Conservation (phyloP, 495 filamentous ascomycete species). For the Extremus antarcticus region DNA sequence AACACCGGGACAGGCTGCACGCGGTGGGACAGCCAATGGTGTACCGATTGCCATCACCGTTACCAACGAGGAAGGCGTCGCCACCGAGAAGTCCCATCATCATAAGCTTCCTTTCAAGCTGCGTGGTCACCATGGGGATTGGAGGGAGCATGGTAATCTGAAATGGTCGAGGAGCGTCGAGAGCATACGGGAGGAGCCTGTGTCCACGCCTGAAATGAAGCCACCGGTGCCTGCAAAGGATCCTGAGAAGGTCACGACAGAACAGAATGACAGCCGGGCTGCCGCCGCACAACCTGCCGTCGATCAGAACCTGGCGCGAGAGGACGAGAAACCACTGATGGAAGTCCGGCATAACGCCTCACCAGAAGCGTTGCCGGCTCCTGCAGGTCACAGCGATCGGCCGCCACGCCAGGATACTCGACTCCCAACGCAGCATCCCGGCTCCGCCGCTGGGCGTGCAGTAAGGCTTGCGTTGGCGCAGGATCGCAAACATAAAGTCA, state of each 20-base stretch:
- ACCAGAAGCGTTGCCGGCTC: conserved; percentile 33
- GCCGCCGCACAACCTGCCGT: not conserved
- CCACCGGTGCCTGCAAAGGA: not conserved
- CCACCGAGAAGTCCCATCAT: conserved; percentile 18
- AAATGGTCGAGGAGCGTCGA: conserved; percentile 7
- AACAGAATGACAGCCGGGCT: not conserved
- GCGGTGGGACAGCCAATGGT: not conserved
- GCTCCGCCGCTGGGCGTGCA: conserved; percentile 15
- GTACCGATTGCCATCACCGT: conserved; percentile 28
- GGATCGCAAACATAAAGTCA: conserved; percentile 27
- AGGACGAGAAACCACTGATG: conserved; percentile 30
- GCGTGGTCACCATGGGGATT: conserved; percentile 18
- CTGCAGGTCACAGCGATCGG: conserved; percentile 38
- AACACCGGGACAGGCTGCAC: too few relatives aligned
- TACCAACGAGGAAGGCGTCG: conserved; percentile 27
- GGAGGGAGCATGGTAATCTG: conserved; percentile 3
- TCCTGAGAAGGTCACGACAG: not conserved
- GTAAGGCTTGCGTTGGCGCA: conserved; percentile 24
- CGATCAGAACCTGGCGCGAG: not conserved
- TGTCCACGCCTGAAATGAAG: not conserved
- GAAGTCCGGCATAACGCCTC: conserved; percentile 42
- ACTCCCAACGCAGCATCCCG: conserved; percentile 35
- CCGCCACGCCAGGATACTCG: conserved; percentile 44
- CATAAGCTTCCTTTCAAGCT: conserved; percentile 24
- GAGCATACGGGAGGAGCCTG: conserved; percentile 1